phyloP scores from a whole-genome alignment of 345 rosid genomes.

The Populus pruinosa region DNA sequence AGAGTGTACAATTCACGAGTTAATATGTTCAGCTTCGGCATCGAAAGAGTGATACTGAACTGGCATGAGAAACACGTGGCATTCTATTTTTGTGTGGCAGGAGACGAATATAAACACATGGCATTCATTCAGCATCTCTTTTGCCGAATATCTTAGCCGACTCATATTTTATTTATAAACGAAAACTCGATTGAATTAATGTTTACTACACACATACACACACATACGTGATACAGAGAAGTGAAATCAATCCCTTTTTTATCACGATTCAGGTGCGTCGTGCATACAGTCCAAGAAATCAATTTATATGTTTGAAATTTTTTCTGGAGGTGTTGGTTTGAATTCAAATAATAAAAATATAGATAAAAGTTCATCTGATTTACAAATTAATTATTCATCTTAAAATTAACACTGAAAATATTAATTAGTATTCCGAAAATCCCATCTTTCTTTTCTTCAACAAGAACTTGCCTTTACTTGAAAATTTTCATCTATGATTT shows the following conservation, averaged over 20 bases:
- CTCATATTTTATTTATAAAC: too few species aligned
- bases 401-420: too few species aligned
- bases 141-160: not conserved
- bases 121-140: conserved; percentile 8
- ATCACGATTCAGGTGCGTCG: conserved; percentile 7
- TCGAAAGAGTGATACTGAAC: not conserved
- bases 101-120: not conserved
- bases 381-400: too few species aligned
- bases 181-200: not conserved
- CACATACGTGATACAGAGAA: too few species aligned
- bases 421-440: too few species aligned
- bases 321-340: too few species aligned
- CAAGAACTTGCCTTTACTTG: too few species aligned
- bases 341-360: too few species aligned
- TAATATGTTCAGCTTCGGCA: not conserved
- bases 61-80: conserved; percentile 33
- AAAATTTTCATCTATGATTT: too few species aligned
- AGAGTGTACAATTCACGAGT: not conserved
- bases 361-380: too few species aligned
- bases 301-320: too few species aligned
- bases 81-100: conserved; percentile 5
- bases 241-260: conserved; percentile 7
- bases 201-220: not conserved
- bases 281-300: not conserved
- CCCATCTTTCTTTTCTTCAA: too few species aligned